Percentiles rank a stretch among this genome's conserved stretches.
Evolutionary conservation across 2,329 filamentous ascomycete species (phyloP).

Genomic region (Mycocentrospora acerina): DNA sequence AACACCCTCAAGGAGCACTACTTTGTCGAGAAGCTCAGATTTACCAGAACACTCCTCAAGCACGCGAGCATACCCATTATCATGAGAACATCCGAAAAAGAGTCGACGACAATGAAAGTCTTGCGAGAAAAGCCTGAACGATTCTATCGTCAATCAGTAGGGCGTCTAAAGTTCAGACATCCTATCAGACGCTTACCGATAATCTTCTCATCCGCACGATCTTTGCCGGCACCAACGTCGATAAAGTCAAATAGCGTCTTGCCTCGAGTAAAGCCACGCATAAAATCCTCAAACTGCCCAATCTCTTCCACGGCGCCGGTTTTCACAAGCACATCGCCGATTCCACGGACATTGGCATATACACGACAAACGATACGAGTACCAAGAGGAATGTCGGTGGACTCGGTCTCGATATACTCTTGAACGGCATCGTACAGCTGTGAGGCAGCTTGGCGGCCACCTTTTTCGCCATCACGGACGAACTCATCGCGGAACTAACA

Average conservation of each 20-base stretch:
- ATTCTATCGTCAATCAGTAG: conserved; percentile 43
- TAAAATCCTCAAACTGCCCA: conserved; percentile 53
- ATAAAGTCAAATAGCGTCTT: conserved; percentile 49
- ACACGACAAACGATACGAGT: conserved; percentile 54
- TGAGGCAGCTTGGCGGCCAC: conserved; percentile 56
- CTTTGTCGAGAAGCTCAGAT: conserved; percentile 46
- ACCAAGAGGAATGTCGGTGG: conserved; percentile 42
- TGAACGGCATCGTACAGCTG: conserved; percentile 49
- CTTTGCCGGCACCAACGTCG: conserved; percentile 50
- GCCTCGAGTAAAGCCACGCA: conserved; percentile 56
- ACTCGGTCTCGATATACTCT: conserved; percentile 43
- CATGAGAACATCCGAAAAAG: conserved; percentile 60
- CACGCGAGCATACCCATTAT: conserved; percentile 56
- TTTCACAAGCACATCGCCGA: conserved; percentile 51
- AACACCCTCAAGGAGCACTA: conserved; percentile 59
- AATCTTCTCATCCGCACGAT: conserved; percentile 49
- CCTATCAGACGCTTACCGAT: conserved; percentile 44
- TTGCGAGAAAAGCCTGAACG: conserved; percentile 57
- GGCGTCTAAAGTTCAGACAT: neutral
- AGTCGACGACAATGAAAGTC: conserved; percentile 63
- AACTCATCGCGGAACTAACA: conserved; percentile 52
- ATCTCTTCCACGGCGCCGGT: conserved; percentile 48
- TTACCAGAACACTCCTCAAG: conserved; percentile 54
- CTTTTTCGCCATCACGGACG: conserved; percentile 52
- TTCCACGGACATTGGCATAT: conserved; percentile 56